A percentile compares a stretch with the other conserved stretches of the same genome.
Conservation (phyloP, 306 rosid genomes). For the Cucumis hystrix region DNA sequence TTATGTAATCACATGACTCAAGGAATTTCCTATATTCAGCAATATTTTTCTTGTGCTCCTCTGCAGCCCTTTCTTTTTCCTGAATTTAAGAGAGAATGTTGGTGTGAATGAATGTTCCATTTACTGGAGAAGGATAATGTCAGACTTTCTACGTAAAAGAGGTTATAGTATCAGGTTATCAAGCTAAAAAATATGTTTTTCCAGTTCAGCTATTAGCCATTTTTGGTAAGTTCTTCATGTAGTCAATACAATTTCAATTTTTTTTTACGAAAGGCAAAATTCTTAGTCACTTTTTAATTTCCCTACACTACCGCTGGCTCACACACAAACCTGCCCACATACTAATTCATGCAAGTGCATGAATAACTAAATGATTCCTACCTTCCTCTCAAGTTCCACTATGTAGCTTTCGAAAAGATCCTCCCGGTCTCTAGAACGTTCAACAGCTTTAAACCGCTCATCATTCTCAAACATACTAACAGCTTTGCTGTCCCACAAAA, state of each 20-base stretch:
- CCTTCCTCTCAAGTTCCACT: constrained; percentile 98
- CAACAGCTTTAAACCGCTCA: constrained; percentile 88
- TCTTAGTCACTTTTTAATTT: neutral
- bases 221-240: neutral
- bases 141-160: neutral
- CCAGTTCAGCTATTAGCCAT: neutral
- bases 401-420: constrained; percentile 94
- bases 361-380: constrained; percentile 7
- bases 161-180: neutral
- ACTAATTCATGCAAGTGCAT: neutral
- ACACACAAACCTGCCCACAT: neutral
- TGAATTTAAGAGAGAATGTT: constrained; percentile 15
- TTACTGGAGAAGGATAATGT: neutral
- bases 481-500: constrained; percentile 67
- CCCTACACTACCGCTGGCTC: neutral
- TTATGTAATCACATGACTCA: constrained; percentile 75
- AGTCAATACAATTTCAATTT: neutral
- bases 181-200: neutral
- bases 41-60: constrained; percentile 57
- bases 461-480: constrained; percentile 78
- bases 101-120: neutral
- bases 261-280: neutral
- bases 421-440: constrained; percentile 71
- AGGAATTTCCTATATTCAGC: constrained; percentile 71
- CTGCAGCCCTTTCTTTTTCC: constrained; percentile 90